Evolutionary conservation across 148 eudicot species (phyloP), one percentile per base, ranked within the genome.

Genomic region (Rheum nobile): DNA sequence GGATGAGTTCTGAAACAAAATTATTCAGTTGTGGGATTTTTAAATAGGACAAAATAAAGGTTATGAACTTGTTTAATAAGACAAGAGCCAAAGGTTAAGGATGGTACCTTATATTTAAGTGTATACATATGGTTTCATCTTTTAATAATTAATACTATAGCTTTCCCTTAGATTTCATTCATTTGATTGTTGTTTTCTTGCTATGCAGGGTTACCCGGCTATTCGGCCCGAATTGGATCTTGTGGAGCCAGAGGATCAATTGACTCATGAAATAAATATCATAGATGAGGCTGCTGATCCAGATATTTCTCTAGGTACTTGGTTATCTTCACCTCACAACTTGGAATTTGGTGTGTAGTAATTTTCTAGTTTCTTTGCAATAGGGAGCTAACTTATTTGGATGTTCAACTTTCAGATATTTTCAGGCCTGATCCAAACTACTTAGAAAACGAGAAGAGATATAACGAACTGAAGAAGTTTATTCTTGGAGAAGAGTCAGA

Each of bases 401-500:
- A 43, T 43, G 35, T 59, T 79, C 54, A 41, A 32, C 55, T 37
- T 76, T 68, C 90, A 93, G 98, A 94, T 81, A 80, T 94, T 38
- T 94, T 94, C 84, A 88, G 76, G 87, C 81, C 78, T 39, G 98
- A 94, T 84, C 91, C 98, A 7, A 78, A 89, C 41, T 94, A 91
- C 75, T 0, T 82, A 39, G 96, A 90, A 77, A 91, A 85, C 38
- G 98, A 94, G 83, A 88, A 83, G 69, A 71, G 74, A 0, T 94
- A 94, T 77, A 96, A 94, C 80, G 96, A 86, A 16, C 24, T 89
- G 75, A 94, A 87, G 84, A 91, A 86, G 77, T 82, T 83, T n/a
- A 83, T 91, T 37, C 90, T 91, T 41, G 97, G 96, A 75, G 98
- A 91, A 8, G 96, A 94, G 70, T 94, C 98, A 35, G 96, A 85